Evolutionary conservation across 139 green algal species (phyloP).

Genomic region (Dunaliella primolecta): DNA sequence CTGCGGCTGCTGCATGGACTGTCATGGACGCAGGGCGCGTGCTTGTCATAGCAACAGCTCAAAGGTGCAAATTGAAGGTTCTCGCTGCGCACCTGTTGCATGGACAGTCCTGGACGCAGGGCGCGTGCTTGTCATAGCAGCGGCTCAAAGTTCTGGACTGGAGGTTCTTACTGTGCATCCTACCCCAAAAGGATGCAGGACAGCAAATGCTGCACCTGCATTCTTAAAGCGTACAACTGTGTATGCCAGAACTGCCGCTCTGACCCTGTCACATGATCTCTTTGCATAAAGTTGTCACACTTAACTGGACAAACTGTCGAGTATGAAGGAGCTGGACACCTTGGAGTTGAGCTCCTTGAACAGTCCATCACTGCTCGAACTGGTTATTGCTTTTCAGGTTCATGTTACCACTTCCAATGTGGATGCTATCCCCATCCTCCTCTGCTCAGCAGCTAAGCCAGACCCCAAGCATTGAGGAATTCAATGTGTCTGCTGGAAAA

Average conservation of each 20-base stretch:
- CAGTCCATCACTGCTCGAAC: neutral
- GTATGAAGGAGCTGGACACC: too few relatives aligned
- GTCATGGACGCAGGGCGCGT: constrained; percentile 4
- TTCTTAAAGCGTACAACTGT: too few relatives aligned
- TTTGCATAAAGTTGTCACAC: too few relatives aligned
- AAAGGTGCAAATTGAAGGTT: neutral
- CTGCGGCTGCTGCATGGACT: neutral
- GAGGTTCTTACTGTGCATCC: too few relatives aligned
- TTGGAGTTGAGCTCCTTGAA: too few relatives aligned
- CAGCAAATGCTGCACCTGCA: too few relatives aligned
- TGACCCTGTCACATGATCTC: too few relatives aligned
- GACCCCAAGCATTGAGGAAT: neutral
- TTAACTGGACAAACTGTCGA: too few relatives aligned
- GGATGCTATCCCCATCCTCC: neutral
- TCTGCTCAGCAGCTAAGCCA: neutral
- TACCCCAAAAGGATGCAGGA: too few relatives aligned
- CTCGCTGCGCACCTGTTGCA: neutral
- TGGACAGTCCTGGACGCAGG: neutral
- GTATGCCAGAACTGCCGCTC: too few relatives aligned
- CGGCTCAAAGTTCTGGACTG: neutral
- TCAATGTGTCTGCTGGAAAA: neutral
- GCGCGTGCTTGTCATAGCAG: neutral
- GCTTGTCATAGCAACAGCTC: neutral
- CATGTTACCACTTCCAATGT: neutral
- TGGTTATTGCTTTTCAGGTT: neutral